Conservation (phyloP, 805 yeast genomes). For the Lipomyces spencermartinsiae region DNA sequence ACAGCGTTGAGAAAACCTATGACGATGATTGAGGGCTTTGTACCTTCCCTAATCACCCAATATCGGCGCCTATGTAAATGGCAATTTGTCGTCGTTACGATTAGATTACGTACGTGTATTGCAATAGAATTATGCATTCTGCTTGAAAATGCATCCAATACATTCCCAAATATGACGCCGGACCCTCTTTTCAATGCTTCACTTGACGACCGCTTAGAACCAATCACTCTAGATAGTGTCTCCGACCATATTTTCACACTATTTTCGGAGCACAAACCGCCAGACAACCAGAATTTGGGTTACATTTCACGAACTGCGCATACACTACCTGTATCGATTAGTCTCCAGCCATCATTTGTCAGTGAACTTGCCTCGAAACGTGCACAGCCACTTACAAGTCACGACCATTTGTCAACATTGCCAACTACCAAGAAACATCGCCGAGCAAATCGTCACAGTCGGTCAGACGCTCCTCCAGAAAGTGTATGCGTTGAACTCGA, state of each 20-base stretch:
- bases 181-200: not conserved
- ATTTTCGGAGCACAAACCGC: conserved; percentile 18
- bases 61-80: no score
- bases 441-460: not conserved
- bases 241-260: conserved; percentile 27
- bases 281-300: conserved; percentile 25
- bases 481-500: conserved; percentile 29
- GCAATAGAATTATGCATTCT: not conserved
- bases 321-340: conserved; percentile 9
- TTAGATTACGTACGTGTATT: no score
- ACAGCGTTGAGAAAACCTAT: no score
- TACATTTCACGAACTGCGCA: conserved; percentile 25
- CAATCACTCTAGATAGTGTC: not conserved
- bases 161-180: not conserved
- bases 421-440: not conserved
- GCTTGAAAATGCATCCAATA: not conserved
- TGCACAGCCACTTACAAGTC: not conserved
- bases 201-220: conserved; percentile 9
- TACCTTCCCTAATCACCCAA: no score
- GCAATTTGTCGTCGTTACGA: no score
- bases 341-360: not conserved
- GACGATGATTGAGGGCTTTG: no score
- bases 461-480: not conserved
- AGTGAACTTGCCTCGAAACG: not conserved
- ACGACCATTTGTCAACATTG: not conserved